A percentile compares a stretch with the other conserved stretches of the same genome.
Conservation (phyloP, 169 alveolate species). For the Eimeria maxima region DNA sequence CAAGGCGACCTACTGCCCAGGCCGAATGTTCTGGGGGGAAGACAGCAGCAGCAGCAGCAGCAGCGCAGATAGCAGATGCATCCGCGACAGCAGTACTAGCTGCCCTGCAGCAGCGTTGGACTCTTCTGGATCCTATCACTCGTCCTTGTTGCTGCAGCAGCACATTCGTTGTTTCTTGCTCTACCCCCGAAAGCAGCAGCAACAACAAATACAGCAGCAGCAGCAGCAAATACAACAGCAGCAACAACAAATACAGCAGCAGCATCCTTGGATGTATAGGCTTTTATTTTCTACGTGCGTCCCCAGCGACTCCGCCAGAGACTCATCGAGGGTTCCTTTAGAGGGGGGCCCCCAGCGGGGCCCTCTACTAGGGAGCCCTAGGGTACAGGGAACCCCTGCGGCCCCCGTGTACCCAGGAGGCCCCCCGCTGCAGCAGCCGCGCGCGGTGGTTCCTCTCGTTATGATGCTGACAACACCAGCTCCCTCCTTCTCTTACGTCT, state of each 20-base stretch:
- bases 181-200: not conserved
- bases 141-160: slow-evolving; percentile 47
- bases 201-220: slow-evolving; percentile 11
- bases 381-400: no score
- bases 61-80: slow-evolving; percentile 13
- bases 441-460: not conserved
- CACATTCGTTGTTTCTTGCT: slow-evolving; percentile 58
- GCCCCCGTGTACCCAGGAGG: not conserved
- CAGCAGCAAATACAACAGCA: slow-evolving; percentile 46
- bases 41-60: slow-evolving; percentile 6
- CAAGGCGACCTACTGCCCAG: slow-evolving; percentile 43
- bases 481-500: not conserved
- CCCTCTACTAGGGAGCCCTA: not conserved
- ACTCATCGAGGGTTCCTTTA: not conserved
- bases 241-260: not conserved
- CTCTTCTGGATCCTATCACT: not conserved
- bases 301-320: slow-evolving; percentile 23
- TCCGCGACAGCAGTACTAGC: not conserved
- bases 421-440: not conserved
- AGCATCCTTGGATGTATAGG: slow-evolving; percentile 34
- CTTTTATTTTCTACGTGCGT: slow-evolving; percentile 49
- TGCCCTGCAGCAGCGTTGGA: slow-evolving; percentile 8
- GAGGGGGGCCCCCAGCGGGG: slow-evolving; percentile 37
- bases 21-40: not conserved
- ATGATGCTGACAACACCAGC: slow-evolving; percentile 27